Base-by-base conservation (phyloP, 2,329 filamentous ascomycete species). In the Samsoniella hepiali region DNA sequence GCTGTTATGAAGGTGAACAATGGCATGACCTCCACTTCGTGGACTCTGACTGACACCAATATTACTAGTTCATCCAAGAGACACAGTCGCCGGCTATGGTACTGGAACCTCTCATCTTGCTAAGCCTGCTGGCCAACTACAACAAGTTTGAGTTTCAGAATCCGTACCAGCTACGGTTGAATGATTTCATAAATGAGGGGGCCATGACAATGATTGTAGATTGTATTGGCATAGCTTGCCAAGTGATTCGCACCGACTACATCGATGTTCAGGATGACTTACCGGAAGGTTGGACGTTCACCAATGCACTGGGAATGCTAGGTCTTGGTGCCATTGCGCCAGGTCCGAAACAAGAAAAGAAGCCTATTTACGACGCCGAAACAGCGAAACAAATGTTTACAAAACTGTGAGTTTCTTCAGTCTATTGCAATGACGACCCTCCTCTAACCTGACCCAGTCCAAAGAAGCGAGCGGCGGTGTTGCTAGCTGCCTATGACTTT, bases 61-160 rank as follows among this genome's bases (percentile, higher is more conserved):
- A 44, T 9, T 10, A 10, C 29, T 68, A 93, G 91, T 91, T 93
- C 73, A 86, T 96, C 65, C 90, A 95, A 78, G 91, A 96, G 68
- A 84, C 88, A 51, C 88, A 92, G 65, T 82, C 83, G 31, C 81
- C 85, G 40, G 78, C 81, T 22, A 82, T 83, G 70, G 86, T 85
- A 64, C 84, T 91, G 50, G 85, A 91, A 64, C 90, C 94, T 0
- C 93, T 97, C 68, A 86, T 89, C 15, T 84, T 98, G 10, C 82
- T 97, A 27, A 94, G 94, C 13, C 82, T 98, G 4, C 81, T 99
- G 60, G 91, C 91, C 67, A 99, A 98, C 77, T 98, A 98, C 83
- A 98, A 99, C 83, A 99, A 98, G 75, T 99, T 99, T 72, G 95
- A 99, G 76, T 94, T 96, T 63, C 93, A 97, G 73, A 99, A 99